A percentile compares a stretch with the other conserved stretches of the same genome.
Conservation (phyloP, 78 protist genomes). For the Pigoraptor vietnamica region DNA sequence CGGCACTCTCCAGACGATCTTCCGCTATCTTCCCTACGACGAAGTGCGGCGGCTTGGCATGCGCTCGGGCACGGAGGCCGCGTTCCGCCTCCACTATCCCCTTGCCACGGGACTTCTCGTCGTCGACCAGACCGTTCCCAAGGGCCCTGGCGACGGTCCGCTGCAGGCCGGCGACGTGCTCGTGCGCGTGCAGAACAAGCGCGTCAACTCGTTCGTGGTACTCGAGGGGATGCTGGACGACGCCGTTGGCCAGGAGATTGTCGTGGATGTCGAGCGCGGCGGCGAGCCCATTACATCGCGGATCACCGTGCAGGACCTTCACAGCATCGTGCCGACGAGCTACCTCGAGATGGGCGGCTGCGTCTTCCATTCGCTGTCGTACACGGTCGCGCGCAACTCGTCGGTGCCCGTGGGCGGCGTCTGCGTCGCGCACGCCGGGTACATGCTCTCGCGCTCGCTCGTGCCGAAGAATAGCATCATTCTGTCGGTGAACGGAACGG, state of each 20-base stretch:
- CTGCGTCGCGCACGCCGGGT: constrained; percentile 41
- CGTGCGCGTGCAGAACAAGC: neutral
- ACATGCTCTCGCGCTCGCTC: constrained; percentile 23
- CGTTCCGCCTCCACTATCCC: neutral
- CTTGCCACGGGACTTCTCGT: constrained; percentile 26
- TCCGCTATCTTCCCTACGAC: constrained; percentile 12
- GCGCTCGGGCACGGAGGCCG: neutral
- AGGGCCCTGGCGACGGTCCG: neutral
- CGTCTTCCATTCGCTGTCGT: constrained; percentile 25
- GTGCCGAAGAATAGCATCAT: constrained; percentile 6
- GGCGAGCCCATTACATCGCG: neutral
- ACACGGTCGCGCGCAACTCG: constrained; percentile 23
- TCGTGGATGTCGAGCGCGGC: neutral
- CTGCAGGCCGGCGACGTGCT: constrained; percentile 34
- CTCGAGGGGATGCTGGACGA: constrained; percentile 26
- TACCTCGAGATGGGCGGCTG: constrained; percentile 29
- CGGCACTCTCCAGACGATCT: constrained; percentile 20
- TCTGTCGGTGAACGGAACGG: neutral
- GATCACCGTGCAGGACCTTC: constrained; percentile 32
- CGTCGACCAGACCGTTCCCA: constrained; percentile 11
- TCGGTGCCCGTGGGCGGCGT: constrained; percentile 28
- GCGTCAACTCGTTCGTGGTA: constrained; percentile 1
- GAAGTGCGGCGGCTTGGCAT: constrained; percentile 38
- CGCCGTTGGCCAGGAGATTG: neutral
- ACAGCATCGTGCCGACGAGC: constrained; percentile 19